Percentiles rank a stretch among this genome's conserved stretches.
Conservation (phyloP, 1,284 basidiomycete genomes). For the Serendipita sp. region DNA sequence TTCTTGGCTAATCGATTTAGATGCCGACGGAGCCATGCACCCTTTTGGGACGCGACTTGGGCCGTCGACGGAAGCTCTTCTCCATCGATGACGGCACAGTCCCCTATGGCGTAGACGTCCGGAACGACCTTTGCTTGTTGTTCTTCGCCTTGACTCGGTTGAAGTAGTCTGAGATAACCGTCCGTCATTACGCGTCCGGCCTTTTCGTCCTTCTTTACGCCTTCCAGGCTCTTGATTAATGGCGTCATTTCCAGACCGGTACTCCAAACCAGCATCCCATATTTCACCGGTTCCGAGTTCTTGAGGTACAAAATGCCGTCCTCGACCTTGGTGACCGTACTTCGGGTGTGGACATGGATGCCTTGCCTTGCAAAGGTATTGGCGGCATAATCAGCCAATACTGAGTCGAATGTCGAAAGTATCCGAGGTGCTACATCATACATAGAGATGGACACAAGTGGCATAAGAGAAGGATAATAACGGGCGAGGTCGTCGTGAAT, state of each 20-base stretch:
- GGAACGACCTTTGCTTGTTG: conserved; percentile 45
- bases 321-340: conserved; percentile 69
- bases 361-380: conserved; percentile 65
- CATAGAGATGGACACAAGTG: conserved; percentile 52
- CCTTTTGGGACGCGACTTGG: conserved; percentile 35
- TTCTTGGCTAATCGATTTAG: conserved; percentile 8
- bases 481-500: conserved; percentile 59
- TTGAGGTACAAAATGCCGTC: conserved; percentile 33
- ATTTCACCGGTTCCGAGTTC: conserved; percentile 55
- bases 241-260: conserved; percentile 74
- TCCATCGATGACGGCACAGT: conserved; percentile 49
- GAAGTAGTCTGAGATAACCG: conserved; percentile 45
- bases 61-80: conserved; percentile 69
- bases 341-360: conserved; percentile 60
- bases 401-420: conserved; percentile 62
- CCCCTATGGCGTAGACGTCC: conserved; percentile 75
- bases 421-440: conserved; percentile 76
- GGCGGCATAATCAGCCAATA: conserved; percentile 57
- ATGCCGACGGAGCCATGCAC: not conserved
- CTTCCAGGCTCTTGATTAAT: conserved; percentile 45
- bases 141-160: conserved; percentile 19
- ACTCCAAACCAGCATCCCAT: conserved; percentile 76
- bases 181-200: conserved; percentile 48
- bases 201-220: conserved; percentile 47
- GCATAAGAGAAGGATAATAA: conserved; percentile 49